Evolutionary conservation across 768 basidiomycete species (phyloP), one percentile per base, ranked within the genome.

Genomic region (Pleurotus tuoliensis): DNA sequence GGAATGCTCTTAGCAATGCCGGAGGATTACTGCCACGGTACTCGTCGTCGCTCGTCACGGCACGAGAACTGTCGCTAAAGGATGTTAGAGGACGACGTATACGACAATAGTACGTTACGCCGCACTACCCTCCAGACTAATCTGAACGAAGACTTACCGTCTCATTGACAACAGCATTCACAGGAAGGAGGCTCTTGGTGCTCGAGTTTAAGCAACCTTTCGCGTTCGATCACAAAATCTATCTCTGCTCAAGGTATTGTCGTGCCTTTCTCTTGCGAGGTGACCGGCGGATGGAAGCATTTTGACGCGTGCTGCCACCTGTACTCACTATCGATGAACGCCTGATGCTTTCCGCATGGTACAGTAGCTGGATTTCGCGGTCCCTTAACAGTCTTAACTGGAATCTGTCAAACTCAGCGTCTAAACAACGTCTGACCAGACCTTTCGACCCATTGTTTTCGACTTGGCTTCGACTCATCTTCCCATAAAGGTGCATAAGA

Each of bases 221-320:
- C 70, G 13, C 57, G 47, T 0, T 74, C 74, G 4, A 76, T 60
- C 3, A 74, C 67, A 1, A 59, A 22, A 56, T 77, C 76, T 12
- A 79, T 55, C 53, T 78, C 75, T 11, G 63, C 67, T 56, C 75
- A 75, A 15, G 75, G 74, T 16, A 67, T 68, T 30, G 61, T 67
- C 61, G 74, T 75, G 13, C 74, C 66, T 2, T 65, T 8, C 7
- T 34, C 8, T 3, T 11, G 30, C 11, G 30, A 34, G 2, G 30
- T 8, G 30, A 34, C 30, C 7, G 8, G 30, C 30, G 27, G 27
- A 30, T 8, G 7, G 7, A 30, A 30, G 6, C 8, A 11, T 9
- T 34, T 34, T 34, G 30, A 34, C 30, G 30, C 30, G 8, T 34
- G 30, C 30, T 34, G 30, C 30, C 30, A 9, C 30, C 7, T 34